A percentile compares a stretch with the other conserved stretches of the same genome.
Conservation (phyloP, 2,329 filamentous ascomycete genomes). For the Mycogone perniciosa region DNA sequence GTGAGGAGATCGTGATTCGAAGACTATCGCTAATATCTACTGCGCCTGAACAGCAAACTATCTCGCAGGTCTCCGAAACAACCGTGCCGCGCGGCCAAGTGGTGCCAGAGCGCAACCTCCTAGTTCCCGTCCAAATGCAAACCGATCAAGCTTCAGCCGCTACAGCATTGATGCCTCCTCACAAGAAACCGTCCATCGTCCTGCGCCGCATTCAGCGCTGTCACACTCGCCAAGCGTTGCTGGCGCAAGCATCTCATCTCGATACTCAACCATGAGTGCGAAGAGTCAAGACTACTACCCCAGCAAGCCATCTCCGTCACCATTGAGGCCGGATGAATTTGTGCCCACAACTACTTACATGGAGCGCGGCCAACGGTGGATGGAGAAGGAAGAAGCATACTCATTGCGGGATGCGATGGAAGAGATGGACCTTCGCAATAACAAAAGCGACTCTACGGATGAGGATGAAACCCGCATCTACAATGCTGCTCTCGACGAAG, state of each 20-base stretch:
- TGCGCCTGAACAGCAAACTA: conserved; percentile 52
- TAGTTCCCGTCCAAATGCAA: conserved; percentile 28
- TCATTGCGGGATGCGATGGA: conserved; percentile 67
- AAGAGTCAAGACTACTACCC: conserved; percentile 49
- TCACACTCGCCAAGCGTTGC: conserved; percentile 34
- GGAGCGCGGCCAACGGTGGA: conserved; percentile 68
- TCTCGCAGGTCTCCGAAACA: conserved; percentile 63
- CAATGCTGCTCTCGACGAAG: conserved; percentile 66
- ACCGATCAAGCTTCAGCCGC: conserved; percentile 25
- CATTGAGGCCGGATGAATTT: conserved; percentile 52
- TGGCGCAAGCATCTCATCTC: conserved; percentile 42
- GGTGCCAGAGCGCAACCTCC: conserved; percentile 60
- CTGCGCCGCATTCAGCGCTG: conserved; percentile 20
- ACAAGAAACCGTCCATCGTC: conserved; percentile 16
- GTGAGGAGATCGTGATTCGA: neutral
- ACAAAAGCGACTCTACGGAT: conserved; percentile 21
- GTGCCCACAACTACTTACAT: conserved; percentile 64
- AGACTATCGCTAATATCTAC: conserved; percentile 16
- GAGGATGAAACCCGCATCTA: conserved; percentile 60
- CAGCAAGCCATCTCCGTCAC: conserved; percentile 35
- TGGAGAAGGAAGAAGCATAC: conserved; percentile 71
- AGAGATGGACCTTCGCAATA: conserved; percentile 55
- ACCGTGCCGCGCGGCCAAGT: conserved; percentile 59
- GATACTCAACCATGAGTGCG: conserved; percentile 41
- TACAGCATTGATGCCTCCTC: conserved; percentile 27